phyloP scores from a whole-genome alignment of 352 stramenopile species.

The Aphanomyces euteiches region DNA sequence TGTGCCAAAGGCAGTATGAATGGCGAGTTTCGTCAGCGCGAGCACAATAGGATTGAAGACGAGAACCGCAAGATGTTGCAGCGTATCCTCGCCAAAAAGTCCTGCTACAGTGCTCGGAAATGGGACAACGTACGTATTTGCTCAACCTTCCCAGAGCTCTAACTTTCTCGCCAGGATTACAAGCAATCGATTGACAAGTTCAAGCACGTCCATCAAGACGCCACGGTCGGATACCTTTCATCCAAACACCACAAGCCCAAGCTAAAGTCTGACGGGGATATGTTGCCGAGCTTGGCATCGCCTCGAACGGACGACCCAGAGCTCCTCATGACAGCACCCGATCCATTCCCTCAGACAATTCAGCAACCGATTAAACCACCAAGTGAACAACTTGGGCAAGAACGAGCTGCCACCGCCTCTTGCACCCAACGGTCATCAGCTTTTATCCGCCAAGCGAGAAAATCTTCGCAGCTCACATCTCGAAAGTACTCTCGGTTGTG shows the following conservation, averaged over 20 bases:
- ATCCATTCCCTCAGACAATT: too few species aligned
- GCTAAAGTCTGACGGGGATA: neutral
- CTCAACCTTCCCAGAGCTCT: neutral
- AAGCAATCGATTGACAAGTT: slow-evolving; percentile 54
- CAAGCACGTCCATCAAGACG: slow-evolving; percentile 57
- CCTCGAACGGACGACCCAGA: too few species aligned
- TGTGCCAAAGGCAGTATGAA: slow-evolving; percentile 71
- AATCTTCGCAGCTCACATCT: neutral
- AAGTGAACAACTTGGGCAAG: too few species aligned
- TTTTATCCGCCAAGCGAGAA: slow-evolving; percentile 10
- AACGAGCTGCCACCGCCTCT: neutral
- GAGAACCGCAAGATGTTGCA: slow-evolving; percentile 64
- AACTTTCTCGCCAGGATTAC: slow-evolving; percentile 40
- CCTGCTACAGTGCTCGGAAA: slow-evolving; percentile 64
- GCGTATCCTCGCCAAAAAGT: slow-evolving; percentile 52
- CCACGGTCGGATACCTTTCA: slow-evolving; percentile 63
- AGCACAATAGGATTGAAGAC: slow-evolving; percentile 52
- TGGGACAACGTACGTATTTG: slow-evolving; percentile 49
- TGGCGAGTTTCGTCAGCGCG: slow-evolving; percentile 45
- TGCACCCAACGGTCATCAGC: slow-evolving; percentile 8
- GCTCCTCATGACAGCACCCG: too few species aligned
- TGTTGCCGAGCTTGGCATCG: neutral
- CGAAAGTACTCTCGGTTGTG: neutral
- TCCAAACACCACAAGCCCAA: slow-evolving; percentile 30
- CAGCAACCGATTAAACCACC: too few species aligned